Conservation (phyloP, 768 basidiomycete genomes). For the Cubamyces sp. region DNA sequence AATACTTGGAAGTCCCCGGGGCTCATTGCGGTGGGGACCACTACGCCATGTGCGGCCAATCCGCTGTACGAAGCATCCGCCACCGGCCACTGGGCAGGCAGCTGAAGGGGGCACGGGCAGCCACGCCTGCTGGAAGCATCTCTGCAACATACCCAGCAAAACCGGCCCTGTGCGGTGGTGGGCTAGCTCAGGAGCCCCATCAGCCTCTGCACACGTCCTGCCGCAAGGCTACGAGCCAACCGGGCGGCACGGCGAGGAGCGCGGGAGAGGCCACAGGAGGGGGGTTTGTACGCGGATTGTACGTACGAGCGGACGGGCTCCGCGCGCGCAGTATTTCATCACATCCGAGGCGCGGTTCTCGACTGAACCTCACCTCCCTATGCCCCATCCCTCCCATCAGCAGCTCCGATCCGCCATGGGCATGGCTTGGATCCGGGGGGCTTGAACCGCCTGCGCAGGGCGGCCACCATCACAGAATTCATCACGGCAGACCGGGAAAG, state of each 20-base stretch:
- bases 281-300: conserved; percentile 14
- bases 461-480: conserved; percentile 1
- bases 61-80: no score
- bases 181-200: neutral
- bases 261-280: neutral
- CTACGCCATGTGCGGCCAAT: no score
- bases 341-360: conserved; percentile 10
- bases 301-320: conserved; percentile 12
- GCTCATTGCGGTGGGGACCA: no score
- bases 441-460: neutral
- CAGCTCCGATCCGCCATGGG: neutral
- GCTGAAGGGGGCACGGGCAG: no score
- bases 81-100: no score
- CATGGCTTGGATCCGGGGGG: neutral
- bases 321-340: conserved; percentile 15
- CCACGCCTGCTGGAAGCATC: no score
- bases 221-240: conserved; percentile 12
- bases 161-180: no score
- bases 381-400: neutral
- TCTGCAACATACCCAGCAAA: no score
- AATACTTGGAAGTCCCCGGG: no score
- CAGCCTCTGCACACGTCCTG: neutral
- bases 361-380: neutral
- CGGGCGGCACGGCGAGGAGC: conserved; percentile 1
- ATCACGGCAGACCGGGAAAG: conserved; percentile 1